Evolutionary conservation across 768 basidiomycete species (phyloP).

Genomic region (Dioszegia hungarica): DNA sequence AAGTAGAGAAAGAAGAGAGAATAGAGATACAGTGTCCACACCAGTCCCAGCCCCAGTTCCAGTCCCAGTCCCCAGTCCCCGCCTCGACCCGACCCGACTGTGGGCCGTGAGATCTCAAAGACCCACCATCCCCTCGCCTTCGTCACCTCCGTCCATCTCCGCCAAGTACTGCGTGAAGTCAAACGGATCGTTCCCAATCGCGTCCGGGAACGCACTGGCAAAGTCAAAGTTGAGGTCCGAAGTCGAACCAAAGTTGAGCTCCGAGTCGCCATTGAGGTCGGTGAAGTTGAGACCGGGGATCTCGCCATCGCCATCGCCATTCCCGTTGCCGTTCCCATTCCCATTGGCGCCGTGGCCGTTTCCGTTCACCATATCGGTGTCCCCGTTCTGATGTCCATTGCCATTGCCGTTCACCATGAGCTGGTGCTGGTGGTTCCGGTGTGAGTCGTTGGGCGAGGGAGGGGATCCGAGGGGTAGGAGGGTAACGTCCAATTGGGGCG

Average conservation of each 20-base stretch:
- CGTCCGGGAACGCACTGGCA: not conserved
- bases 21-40: not conserved
- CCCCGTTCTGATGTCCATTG: not conserved
- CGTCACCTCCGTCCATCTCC: conserved; percentile 28
- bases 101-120: too few relatives aligned
- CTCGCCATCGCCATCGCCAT: not conserved
- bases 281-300: not conserved
- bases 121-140: conserved; percentile 19
- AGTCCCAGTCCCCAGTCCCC: not conserved
- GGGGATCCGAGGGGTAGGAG: not conserved
- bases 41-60: too few relatives aligned
- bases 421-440: not conserved
- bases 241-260: conserved; percentile 4
- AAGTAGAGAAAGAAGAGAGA: not conserved
- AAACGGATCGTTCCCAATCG: conserved; percentile 16
- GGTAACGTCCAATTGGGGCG: not conserved
- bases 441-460: not conserved
- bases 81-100: too few relatives aligned
- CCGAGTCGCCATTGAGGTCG: not conserved
- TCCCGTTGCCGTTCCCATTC: not conserved
- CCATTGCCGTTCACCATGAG: not conserved
- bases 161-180: conserved; percentile 35
- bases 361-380: not conserved
- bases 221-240: conserved; percentile 32
- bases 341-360: not conserved